phyloP scores from a whole-genome alignment of 2,329 filamentous ascomycete genomes.

The Diaporthe ampelina region DNA sequence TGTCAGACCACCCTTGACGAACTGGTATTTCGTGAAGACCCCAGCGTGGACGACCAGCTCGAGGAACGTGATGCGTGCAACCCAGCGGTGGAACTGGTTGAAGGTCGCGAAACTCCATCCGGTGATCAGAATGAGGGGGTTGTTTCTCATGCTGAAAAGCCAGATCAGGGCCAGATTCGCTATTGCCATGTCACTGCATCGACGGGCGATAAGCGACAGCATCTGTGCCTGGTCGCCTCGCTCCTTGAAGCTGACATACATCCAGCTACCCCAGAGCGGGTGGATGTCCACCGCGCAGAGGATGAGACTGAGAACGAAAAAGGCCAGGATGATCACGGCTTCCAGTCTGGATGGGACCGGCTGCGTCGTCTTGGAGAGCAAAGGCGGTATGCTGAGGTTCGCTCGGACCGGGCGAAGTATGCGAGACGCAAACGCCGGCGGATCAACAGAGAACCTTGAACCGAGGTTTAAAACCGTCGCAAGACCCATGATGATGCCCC shows the following conservation, averaged over 20 bases:
- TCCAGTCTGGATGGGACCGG: conserved; percentile 43
- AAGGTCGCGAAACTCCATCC: conserved; percentile 78
- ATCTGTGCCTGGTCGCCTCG: neutral
- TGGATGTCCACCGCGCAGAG: conserved; percentile 55
- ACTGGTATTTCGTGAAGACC: conserved; percentile 54
- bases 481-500: conserved; percentile 26
- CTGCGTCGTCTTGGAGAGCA: neutral
- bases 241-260: conserved; percentile 50
- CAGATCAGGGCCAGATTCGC: conserved; percentile 75
- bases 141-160: conserved; percentile 78
- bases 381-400: neutral
- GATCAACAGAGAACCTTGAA: neutral
- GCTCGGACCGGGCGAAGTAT: neutral
- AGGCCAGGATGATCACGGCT: conserved; percentile 55
- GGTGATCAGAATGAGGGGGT: conserved; percentile 75
- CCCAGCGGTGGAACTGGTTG: conserved; percentile 77
- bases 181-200: conserved; percentile 74
- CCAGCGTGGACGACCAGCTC: conserved; percentile 75
- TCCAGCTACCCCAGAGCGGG: conserved; percentile 55
- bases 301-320: conserved; percentile 55
- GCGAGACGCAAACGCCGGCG: neutral
- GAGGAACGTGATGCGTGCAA: conserved; percentile 72
- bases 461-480: neutral
- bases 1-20: conserved; percentile 1
- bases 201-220: conserved; percentile 67